Conservation (phyloP, 2,329 filamentous ascomycete species). For the Ustilaginoidea virens region DNA sequence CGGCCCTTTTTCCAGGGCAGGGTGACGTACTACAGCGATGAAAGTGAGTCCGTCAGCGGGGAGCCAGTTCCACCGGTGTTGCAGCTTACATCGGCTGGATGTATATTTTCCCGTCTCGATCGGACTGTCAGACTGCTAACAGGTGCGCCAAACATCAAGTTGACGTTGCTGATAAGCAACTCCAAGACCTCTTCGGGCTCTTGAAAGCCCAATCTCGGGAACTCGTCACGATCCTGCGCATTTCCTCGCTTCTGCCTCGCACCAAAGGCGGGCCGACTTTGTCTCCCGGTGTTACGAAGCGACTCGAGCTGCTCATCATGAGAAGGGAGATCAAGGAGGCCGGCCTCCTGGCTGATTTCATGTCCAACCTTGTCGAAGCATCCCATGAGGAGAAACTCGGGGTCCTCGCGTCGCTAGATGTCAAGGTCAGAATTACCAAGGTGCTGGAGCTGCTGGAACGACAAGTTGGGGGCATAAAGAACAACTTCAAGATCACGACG, state of each 20-base stretch:
- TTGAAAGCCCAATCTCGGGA: constrained; percentile 78
- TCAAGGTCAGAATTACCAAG: constrained; percentile 62
- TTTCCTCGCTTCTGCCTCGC: constrained; percentile 71
- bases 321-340: constrained; percentile 72
- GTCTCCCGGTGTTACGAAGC: constrained; percentile 70
- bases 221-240: constrained; percentile 66
- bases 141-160: too few relatives aligned
- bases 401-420: constrained; percentile 65
- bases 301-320: constrained; percentile 75
- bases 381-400: constrained; percentile 84
- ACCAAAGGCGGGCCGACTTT: constrained; percentile 47
- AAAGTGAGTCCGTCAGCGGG: constrained; percentile 33
- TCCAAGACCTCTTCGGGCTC: constrained; percentile 58
- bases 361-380: constrained; percentile 82
- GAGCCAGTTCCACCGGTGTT: too few relatives aligned
- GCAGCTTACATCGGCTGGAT: too few relatives aligned
- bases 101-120: too few relatives aligned
- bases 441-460: constrained; percentile 73
- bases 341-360: constrained; percentile 82
- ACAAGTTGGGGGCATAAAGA: constrained; percentile 72
- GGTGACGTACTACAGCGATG: constrained; percentile 56
- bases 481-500: constrained; percentile 71
- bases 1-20: constrained; percentile 77
- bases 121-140: constrained; percentile 1
- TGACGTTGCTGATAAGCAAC: constrained; percentile 35